Base-by-base conservation (phyloP, 305 asterid genomes). In the Fraxinus velutina region DNA sequence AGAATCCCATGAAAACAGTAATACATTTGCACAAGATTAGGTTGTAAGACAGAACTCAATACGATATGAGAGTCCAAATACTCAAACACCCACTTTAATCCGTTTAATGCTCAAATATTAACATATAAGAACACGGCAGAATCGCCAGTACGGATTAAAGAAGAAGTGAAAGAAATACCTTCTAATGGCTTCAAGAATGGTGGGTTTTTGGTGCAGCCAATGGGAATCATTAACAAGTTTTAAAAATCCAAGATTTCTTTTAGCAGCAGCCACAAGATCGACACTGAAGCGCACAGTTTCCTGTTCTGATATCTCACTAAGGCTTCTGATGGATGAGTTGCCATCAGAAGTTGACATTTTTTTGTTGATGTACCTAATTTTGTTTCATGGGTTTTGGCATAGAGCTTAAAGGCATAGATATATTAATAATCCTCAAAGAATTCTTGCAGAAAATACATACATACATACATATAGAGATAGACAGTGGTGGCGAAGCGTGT, bases 241-340 rank as follows among this genome's bases (percentile, higher is more conserved):
- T 15, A 95, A 83, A 76, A 95, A 90, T 50, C 84, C 86, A 73
- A 95, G 88, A 82, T 90, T 91, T 79, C 90, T 87, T 75, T 94
- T 87, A 3, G 97, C 91, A 73, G 97, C 97, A 77, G 99, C 87
- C 2, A 92, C 97, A 83, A 95, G 99, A 91, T 95, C 97, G n/a
- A 95, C 73, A 80, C 88, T 80, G 83, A 92, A 75, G 0, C 88
- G 83, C 74, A 88, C 81, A 0, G 92, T 84, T 75, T 84, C 93
- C 17, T 86, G 89, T 74, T 90, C 93, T 0, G 93, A 85, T 32
- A 90, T 82, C 82, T 89, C 93, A 75, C 93, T 85, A 5, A 88
- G 87, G 88, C 92, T 91, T 84, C 90, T 89, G 78, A 75, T 75
- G 22, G 90, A 90, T 33, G 90, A 72, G 66, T 42, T 73, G 70